Conservation (phyloP, 2,329 filamentous ascomycete species). For the Microcyclospora tardicrescens region DNA sequence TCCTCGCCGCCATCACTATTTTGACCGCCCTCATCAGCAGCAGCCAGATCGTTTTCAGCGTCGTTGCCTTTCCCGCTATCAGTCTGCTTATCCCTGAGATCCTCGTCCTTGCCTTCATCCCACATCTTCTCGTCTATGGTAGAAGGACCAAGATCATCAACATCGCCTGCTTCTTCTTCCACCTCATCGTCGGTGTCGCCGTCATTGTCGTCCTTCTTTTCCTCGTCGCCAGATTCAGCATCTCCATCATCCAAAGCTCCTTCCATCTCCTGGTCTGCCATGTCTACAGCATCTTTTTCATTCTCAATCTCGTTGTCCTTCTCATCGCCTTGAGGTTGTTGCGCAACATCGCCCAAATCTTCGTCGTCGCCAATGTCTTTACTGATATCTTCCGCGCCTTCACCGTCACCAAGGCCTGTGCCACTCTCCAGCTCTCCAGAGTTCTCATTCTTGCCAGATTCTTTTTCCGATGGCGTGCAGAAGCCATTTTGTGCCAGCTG, state of each 20-base stretch:
- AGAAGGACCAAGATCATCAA: slow-evolving; percentile 78
- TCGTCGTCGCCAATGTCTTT: slow-evolving; percentile 93
- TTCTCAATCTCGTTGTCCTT: slow-evolving; percentile 53
- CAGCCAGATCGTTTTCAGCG: slow-evolving; percentile 35
- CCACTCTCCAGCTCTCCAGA: slow-evolving; percentile 76
- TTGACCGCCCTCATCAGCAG: slow-evolving; percentile 29
- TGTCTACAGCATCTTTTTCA: slow-evolving; percentile 76
- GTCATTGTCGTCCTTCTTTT: slow-evolving; percentile 40
- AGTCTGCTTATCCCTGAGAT: slow-evolving; percentile 69
- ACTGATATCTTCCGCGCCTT: slow-evolving; percentile 93
- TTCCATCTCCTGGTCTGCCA: slow-evolving; percentile 84
- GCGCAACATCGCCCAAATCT: slow-evolving; percentile 79
- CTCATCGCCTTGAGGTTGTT: slow-evolving; percentile 51
- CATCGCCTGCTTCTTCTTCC: slow-evolving; percentile 80
- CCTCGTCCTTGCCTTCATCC: slow-evolving; percentile 69
- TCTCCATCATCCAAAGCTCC: slow-evolving; percentile 60
- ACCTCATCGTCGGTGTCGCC: slow-evolving; percentile 54
- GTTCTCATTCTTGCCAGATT: slow-evolving; percentile 22
- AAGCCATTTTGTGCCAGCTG: slow-evolving; percentile 77
- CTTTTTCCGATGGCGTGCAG: slow-evolving; percentile 76
- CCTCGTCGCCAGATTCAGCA: slow-evolving; percentile 53
- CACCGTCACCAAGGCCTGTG: slow-evolving; percentile 86
- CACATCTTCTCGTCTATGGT: slow-evolving; percentile 98
- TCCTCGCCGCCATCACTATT: slow-evolving; percentile 47
- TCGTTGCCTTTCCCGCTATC: slow-evolving; percentile 41